phyloP scores from a whole-genome alignment of 352 stramenopile species.

The Phytopythium ostracodes region DNA sequence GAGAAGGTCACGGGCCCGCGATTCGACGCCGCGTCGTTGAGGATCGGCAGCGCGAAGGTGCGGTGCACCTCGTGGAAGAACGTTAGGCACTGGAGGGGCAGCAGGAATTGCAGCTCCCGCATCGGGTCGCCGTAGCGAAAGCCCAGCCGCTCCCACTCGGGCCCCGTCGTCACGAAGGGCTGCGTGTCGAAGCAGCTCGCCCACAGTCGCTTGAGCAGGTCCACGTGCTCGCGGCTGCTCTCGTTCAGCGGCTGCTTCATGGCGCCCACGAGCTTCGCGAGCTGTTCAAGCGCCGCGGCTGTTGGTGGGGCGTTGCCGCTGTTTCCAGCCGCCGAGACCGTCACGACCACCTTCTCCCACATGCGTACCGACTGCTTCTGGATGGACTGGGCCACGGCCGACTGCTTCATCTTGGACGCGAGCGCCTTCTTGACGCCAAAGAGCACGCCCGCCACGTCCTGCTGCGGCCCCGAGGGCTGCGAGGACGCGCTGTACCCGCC shows the following conservation, averaged over 20 bases:
- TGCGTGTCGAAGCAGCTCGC: constrained; percentile 60
- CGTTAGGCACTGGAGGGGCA: constrained; percentile 75
- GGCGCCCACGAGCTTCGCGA: constrained; percentile 60
- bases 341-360: constrained; percentile 67
- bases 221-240: constrained; percentile 60
- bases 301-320: constrained; percentile 45
- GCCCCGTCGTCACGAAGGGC: constrained; percentile 41
- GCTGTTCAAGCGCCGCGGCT: constrained; percentile 48
- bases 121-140: constrained; percentile 69
- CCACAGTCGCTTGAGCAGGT: constrained; percentile 71
- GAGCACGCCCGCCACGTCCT: constrained; percentile 60
- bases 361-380: constrained; percentile 73
- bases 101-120: constrained; percentile 59
- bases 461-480: constrained; percentile 16
- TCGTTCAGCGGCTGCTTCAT: constrained; percentile 61
- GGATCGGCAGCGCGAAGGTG: constrained; percentile 55
- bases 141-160: constrained; percentile 54
- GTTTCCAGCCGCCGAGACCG: constrained; percentile 14
- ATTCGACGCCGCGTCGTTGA: constrained; percentile 43
- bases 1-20: constrained; percentile 46
- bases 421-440: constrained; percentile 77
- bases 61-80: constrained; percentile 80
- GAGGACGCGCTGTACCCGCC: constrained; percentile 7
- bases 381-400: constrained; percentile 52
- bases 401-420: constrained; percentile 81